Percentiles rank a stretch among this genome's conserved stretches.
Evolutionary conservation across 2,329 filamentous ascomycete species (phyloP).

Genomic region (Tolypocladium nubicola): DNA sequence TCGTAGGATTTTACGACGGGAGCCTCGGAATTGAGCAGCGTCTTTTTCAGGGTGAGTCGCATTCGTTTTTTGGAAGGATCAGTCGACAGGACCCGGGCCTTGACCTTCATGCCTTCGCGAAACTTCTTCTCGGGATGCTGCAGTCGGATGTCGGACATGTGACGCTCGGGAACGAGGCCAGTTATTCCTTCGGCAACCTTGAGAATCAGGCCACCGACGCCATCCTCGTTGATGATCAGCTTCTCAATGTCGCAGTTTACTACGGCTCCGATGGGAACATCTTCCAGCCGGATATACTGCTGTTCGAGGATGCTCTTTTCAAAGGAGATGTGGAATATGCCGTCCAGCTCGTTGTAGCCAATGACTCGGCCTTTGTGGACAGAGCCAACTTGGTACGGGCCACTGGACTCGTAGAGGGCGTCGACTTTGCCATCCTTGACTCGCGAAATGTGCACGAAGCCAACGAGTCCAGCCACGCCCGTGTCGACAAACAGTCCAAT

Average conservation of each 20-base stretch:
- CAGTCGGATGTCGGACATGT: slow-evolving; percentile 77
- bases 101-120: slow-evolving; percentile 73
- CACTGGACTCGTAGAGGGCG: slow-evolving; percentile 62
- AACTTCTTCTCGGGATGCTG: slow-evolving; percentile 97
- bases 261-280: slow-evolving; percentile 70
- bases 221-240: slow-evolving; percentile 66
- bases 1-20: slow-evolving; percentile 69
- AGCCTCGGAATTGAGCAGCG: slow-evolving; percentile 79
- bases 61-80: slow-evolving; percentile 68
- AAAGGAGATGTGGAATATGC: slow-evolving; percentile 74
- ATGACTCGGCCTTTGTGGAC: slow-evolving; percentile 73
- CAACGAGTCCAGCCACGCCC: slow-evolving; percentile 52
- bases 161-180: slow-evolving; percentile 79
- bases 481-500: slow-evolving; percentile 74
- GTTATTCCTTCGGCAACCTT: slow-evolving; percentile 78
- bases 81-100: slow-evolving; percentile 73
- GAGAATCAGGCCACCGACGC: slow-evolving; percentile 71
- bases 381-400: slow-evolving; percentile 68
- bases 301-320: slow-evolving; percentile 76
- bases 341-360: slow-evolving; percentile 80
- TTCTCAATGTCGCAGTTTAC: slow-evolving; percentile 80
- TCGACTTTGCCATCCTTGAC: slow-evolving; percentile 88
- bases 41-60: slow-evolving; percentile 87
- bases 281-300: slow-evolving; percentile 82
- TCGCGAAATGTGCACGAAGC: slow-evolving; percentile 90